Evolutionary conservation across 768 basidiomycete genomes (phyloP).

Genomic region (Hemileccinum impolitum): DNA sequence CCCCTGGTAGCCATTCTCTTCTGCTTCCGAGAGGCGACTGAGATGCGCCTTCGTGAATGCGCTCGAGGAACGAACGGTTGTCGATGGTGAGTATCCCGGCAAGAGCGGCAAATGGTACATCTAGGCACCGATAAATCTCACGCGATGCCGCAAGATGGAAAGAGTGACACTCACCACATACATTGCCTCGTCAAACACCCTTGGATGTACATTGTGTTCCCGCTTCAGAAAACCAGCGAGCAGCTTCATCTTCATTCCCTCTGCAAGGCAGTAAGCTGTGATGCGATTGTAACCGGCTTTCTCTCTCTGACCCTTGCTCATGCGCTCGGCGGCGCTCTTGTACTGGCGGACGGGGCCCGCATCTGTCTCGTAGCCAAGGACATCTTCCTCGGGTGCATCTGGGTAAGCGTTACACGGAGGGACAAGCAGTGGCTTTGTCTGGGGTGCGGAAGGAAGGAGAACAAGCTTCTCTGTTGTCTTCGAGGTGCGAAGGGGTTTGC

Average conservation of each 20-base stretch:
- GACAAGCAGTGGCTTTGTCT: constrained; percentile 64
- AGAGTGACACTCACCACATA: constrained; percentile 66
- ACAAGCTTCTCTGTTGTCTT: constrained; percentile 93
- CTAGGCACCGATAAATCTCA: constrained; percentile 37
- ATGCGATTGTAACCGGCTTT: constrained; percentile 77
- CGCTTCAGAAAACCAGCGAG: constrained; percentile 84
- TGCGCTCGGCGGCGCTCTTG: constrained; percentile 83
- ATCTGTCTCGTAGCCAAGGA: constrained; percentile 64
- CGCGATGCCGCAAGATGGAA: background rate
- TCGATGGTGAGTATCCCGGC: constrained; percentile 84
- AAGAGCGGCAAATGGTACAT: constrained; percentile 90
- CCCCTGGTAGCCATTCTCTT: constrained; percentile 87
- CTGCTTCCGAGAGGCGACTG: constrained; percentile 75
- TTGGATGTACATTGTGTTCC: constrained; percentile 85
- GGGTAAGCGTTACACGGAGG: constrained; percentile 13
- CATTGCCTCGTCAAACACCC: constrained; percentile 90
- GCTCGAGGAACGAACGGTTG: constrained; percentile 82
- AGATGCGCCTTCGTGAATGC: constrained; percentile 57
- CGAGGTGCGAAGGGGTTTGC: constrained; percentile 72
- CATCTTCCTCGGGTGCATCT: constrained; percentile 38
- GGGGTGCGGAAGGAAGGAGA: constrained; percentile 83
- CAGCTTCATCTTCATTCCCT: constrained; percentile 80
- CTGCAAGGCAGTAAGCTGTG: constrained; percentile 88
- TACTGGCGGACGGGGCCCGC: constrained; percentile 63
- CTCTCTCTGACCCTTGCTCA: constrained; percentile 83